A percentile compares a stretch with the other conserved stretches of the same genome.
Evolutionary conservation across 495 filamentous ascomycete genomes (phyloP).

Genomic region (Elaphomyces granulatus): DNA sequence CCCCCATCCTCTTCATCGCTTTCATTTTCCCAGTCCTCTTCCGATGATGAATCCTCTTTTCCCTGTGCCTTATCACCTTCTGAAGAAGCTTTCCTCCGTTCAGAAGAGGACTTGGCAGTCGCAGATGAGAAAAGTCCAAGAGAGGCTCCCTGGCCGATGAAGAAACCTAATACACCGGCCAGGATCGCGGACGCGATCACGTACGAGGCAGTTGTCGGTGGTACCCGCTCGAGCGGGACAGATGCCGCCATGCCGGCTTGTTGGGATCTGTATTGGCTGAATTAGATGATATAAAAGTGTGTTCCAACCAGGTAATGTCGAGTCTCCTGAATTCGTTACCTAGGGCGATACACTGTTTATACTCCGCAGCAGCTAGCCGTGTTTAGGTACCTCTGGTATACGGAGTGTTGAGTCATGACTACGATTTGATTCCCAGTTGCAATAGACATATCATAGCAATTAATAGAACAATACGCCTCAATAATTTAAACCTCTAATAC

Average conservation of each 20-base stretch:
- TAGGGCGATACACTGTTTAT: neutral
- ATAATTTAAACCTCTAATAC: too few species aligned
- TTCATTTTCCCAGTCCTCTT: constrained; percentile 19
- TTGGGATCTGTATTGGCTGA: neutral
- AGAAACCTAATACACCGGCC: constrained; percentile 51
- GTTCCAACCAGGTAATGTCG: too few species aligned
- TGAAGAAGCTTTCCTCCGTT: constrained; percentile 6
- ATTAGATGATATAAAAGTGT: too few species aligned
- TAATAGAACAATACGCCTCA: too few species aligned
- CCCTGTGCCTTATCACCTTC: constrained; percentile 28
- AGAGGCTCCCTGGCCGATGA: constrained; percentile 39
- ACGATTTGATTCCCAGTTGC: too few species aligned
- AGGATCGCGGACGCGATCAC: constrained; percentile 51
- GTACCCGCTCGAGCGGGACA: constrained; percentile 20
- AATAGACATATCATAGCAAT: too few species aligned
- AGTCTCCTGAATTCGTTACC: too few species aligned
- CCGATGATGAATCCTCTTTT: constrained; percentile 13
- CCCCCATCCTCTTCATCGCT: constrained; percentile 26
- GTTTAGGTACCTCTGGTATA: too few species aligned
- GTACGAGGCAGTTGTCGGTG: constrained; percentile 35
- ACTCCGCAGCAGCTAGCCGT: neutral
- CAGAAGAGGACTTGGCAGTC: neutral
- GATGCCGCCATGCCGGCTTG: constrained; percentile 32
- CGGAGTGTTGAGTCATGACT: too few species aligned
- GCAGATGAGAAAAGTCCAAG: constrained; percentile 28